Base-by-base conservation (phyloP, 306 rosid genomes). In the Quillaja saponaria region DNA sequence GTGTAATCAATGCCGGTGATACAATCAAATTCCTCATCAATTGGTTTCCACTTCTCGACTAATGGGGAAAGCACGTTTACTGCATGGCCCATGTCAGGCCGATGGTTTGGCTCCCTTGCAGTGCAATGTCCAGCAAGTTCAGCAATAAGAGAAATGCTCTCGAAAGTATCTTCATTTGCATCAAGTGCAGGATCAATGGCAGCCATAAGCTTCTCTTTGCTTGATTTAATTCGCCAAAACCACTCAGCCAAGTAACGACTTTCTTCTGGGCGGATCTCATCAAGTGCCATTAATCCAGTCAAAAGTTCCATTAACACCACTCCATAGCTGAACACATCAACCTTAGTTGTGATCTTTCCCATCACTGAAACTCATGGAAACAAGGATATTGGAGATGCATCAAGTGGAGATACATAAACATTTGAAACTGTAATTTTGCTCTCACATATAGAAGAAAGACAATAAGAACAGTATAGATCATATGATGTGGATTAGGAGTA, bases 311-410 rank as follows among this genome's bases (percentile, higher is more conserved):
- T 86, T 49, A 90, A 28, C 35, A 90, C 91, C 28, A 90, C 90
- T 2, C 97, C 97, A 0, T 66, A 86, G 79, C 95, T 90, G 80
- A 86, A 90, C 42, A 86, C 91, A 71, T 90, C 90, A 31, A 21
- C 90, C 71, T 90, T 90, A 13, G 95, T 90, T 44, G 95, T 90
- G 80, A 90, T 84, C 72, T 84, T 86, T 64, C 97, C 97, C 90
- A 82, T 84, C 72, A 90, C 95, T 90, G 87, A 61, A 86, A 55
- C 60, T 54, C 73, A 69, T 0, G 25, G 7, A 71, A 31, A 39
- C 20, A 51, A 44, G n/a, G 55, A 8, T 9, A 16, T 17, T 42
- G 50, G 45, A 61, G 11, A 52, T 45, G 34, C 34, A 65, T 19
- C 11, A 20, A 46, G 48, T 8, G 47, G 18, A 47, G 53, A 48